Percentiles rank a stretch among this genome's conserved stretches.
Evolutionary conservation across 176 grass and related monocot species (phyloP).

Genomic region (Bothriochloa decipiens): DNA sequence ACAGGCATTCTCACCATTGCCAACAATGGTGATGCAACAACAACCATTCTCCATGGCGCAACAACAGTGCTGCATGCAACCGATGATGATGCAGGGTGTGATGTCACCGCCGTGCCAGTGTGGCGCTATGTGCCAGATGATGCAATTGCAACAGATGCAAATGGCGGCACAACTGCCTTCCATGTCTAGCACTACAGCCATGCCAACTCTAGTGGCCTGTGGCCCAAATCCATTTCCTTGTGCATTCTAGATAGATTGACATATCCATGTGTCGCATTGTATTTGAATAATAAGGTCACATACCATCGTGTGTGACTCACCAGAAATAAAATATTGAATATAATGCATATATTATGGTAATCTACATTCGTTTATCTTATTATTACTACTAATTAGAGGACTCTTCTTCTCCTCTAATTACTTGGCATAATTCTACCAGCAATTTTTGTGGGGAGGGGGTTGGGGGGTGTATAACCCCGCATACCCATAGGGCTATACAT

Average conservation of each 20-base stretch:
- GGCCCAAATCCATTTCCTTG: not conserved
- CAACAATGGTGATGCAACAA: not conserved
- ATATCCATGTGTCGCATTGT: not conserved
- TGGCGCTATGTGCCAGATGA: not conserved
- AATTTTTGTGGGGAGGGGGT: no score
- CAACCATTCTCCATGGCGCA: not conserved
- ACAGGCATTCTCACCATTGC: not conserved
- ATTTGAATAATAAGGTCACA: not conserved
- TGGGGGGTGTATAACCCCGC: no score
- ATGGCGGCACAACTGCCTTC: not conserved
- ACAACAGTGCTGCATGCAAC: conserved; percentile 1
- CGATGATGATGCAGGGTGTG: not conserved
- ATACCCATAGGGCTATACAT: no score
- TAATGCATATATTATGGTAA: not conserved
- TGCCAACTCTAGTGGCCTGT: not conserved
- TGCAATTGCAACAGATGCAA: not conserved
- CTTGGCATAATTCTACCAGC: no score
- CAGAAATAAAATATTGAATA: not conserved
- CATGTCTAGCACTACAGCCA: not conserved
- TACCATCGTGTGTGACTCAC: conserved; percentile 17
- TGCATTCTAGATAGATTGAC: not conserved
- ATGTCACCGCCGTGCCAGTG: not conserved
- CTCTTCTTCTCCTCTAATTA: no score
- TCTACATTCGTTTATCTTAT: no score
- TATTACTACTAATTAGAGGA: no score